Percentiles rank a stretch among this genome's conserved stretches.
phyloP scores from a whole-genome alignment of 768 basidiomycete species.

The Macrolepiota albuminosa region DNA sequence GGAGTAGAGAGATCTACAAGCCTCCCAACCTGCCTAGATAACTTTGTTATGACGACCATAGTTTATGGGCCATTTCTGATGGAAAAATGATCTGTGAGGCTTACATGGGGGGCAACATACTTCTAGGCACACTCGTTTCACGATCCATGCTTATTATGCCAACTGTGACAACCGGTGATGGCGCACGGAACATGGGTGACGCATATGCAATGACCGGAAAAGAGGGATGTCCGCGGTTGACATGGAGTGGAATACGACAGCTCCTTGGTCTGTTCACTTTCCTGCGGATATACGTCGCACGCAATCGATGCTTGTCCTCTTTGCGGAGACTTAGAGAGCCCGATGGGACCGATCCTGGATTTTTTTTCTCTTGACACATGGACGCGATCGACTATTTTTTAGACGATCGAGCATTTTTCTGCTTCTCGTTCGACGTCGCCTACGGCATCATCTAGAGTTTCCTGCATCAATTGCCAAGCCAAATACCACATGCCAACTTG shows the following conservation, averaged over 20 bases:
- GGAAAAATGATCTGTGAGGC: not conserved
- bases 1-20: too few relatives aligned
- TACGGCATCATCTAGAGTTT: not conserved
- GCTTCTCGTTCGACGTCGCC: not conserved
- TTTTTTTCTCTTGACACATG: not conserved
- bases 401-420: not conserved
- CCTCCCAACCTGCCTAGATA: not conserved
- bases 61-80: not conserved
- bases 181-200: not conserved
- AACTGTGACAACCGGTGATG: not conserved
- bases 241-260: not conserved
- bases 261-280: too few relatives aligned
- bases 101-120: not conserved
- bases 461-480: not conserved
- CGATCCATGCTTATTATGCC: not conserved
- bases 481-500: not conserved
- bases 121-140: slow-evolving; percentile 1
- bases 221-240: not conserved
- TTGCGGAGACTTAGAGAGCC: not conserved
- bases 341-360: not conserved
- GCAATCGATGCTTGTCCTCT: not conserved
- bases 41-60: not conserved
- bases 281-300: not conserved
- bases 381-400: not conserved
- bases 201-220: not conserved